Evolutionary conservation across 148 eudicot species (phyloP), one percentile per base, ranked within the genome.

Genomic region (Persicaria maculosa): DNA sequence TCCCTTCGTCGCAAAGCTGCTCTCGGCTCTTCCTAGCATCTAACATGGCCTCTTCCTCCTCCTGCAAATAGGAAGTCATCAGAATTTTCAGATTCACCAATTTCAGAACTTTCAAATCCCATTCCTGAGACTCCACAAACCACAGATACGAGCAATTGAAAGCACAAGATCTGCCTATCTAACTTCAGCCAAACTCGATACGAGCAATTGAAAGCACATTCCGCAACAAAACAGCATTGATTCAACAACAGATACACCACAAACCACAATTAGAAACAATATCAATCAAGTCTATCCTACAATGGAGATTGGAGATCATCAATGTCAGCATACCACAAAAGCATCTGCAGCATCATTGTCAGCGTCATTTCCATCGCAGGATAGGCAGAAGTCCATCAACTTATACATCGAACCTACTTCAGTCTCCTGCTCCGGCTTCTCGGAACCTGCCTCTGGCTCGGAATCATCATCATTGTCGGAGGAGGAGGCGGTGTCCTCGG

Each of bases 1-100:
- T 78, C 46, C 92, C 92, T 72, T 68, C 40, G 19, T 12, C 67
- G 64, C 94, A 90, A 75, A 75, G 77, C 47, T 68, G 74, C 17
- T 74, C 64, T 65, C 69, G 85, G 46, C 75, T 31, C 40, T 31
- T 31, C 40, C 40, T 31, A 31, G 40, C 40, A 31, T 31, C 40
- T 31, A 31, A 31, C 40, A 31, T 31, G 40, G 40, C 74, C 9
- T 74, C 80, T 44, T 50, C 43, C 19, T 77, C 76, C 67, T 71
- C 78, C 91, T 88, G 73, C 50, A 20, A 94, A 57, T 67, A 78
- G 40, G 2, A 31, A 31, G 40, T 57, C 6, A 57, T 75, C 44
- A 9, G 74, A 94, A 94, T 77, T 94, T 90, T 57, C 58, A 78
- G 20, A 62, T 58, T 61, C 25, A 22, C 25, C 25, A 22, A 22